These are phyloP conservation scores for Teratosphaeria viscida DNA, from an alignment of 2,329 filamentous ascomycete genomes.

Conservation along the genomic window DNA sequence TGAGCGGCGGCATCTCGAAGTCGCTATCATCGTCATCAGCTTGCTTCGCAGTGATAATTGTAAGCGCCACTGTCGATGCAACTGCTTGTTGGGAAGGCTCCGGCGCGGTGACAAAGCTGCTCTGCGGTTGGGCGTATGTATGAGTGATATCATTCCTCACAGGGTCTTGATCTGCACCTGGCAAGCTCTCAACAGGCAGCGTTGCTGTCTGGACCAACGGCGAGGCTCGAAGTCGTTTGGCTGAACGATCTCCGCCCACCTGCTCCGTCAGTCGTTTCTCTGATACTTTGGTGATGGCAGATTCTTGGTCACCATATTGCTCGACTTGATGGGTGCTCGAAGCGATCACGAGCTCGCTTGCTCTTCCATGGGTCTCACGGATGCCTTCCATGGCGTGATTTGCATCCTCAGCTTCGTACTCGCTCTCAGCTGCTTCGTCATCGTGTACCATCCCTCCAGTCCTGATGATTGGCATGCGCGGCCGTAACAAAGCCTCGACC, in stretches of 20 bases:
- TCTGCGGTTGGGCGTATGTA: neutral
- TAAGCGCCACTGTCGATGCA: conserved; percentile 1
- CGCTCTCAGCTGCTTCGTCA: conserved; percentile 3
- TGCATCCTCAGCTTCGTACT: conserved; percentile 3
- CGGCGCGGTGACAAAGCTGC: conserved; percentile 4
- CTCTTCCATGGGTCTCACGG: neutral
- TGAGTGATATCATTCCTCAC: conserved; percentile 2
- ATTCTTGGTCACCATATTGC: neutral
- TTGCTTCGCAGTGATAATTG: neutral
- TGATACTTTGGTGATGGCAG: neutral
- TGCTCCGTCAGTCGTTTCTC: neutral
- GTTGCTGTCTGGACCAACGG: neutral
- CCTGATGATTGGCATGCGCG: conserved; percentile 36
- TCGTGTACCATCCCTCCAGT: conserved; percentile 10
- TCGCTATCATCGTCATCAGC: conserved; percentile 23
- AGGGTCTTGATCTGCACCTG: conserved; percentile 6
- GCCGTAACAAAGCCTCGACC: conserved; percentile 60
- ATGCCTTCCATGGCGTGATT: neutral
- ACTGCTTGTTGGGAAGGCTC: conserved; percentile 3
- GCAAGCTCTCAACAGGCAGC: conserved; percentile 1
- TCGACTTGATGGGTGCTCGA: neutral
- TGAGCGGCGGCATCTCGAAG: conserved; percentile 27
- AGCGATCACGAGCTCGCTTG: neutral
- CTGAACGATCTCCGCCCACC: neutral
- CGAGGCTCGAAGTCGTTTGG: neutral